Evolutionary conservation across 768 basidiomycete genomes (phyloP).

Genomic region (Pulveroboletus sp.): DNA sequence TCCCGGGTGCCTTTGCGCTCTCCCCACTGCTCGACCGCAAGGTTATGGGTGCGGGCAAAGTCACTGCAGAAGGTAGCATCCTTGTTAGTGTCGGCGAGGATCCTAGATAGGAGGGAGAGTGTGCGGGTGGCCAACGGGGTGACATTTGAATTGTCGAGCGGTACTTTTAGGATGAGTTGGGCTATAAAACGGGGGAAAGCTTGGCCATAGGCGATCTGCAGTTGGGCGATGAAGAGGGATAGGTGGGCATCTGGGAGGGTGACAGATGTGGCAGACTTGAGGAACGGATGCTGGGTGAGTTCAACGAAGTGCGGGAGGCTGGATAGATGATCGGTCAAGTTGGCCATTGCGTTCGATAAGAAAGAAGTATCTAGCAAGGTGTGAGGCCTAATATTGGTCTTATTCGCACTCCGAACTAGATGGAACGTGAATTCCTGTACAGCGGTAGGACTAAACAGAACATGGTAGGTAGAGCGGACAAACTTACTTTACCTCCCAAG

Average conservation of each 20-base stretch:
- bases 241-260: constrained; percentile 47
- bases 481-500: too few relatives aligned
- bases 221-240: constrained; percentile 66
- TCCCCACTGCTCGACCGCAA: constrained; percentile 46
- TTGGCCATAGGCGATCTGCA: constrained; percentile 69
- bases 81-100: constrained; percentile 57
- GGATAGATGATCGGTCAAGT: constrained; percentile 32
- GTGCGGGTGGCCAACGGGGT: constrained; percentile 27
- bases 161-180: constrained; percentile 58
- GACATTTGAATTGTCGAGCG: constrained; percentile 25
- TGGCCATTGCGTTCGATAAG: too few relatives aligned
- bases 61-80: constrained; percentile 61
- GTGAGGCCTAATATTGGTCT: too few relatives aligned
- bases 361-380: too few relatives aligned
- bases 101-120: constrained; percentile 46
- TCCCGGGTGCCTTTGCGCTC: constrained; percentile 62
- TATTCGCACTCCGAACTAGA: too few relatives aligned
- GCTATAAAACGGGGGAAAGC: constrained; percentile 76
- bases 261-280: constrained; percentile 55
- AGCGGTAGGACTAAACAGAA: too few relatives aligned
- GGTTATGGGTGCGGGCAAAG: constrained; percentile 40
- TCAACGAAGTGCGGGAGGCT: constrained; percentile 6
- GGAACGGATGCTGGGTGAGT: constrained; percentile 58
- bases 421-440: too few relatives aligned
- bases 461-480: too few relatives aligned